Evolutionary conservation across 208 protist genomes (phyloP), one percentile per base, ranked within the genome.

Genomic region (Pavlovales sp.): DNA sequence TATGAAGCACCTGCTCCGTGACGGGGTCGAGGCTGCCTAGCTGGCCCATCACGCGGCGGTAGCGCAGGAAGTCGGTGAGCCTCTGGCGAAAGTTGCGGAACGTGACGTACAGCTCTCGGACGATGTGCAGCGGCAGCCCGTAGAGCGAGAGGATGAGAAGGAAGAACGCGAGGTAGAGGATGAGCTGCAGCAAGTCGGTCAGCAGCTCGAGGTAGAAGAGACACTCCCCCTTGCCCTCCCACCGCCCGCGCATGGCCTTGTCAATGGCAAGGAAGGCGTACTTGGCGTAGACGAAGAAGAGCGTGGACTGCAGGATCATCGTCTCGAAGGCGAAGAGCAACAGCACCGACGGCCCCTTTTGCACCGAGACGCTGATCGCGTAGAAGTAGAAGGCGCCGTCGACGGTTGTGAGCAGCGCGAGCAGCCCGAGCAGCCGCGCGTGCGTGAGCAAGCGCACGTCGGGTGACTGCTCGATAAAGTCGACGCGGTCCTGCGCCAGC

Each of bases 401-500:
- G 84, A 84, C 32, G 5, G 76, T 41, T 8, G 32, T 22, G 46
- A 89, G 87, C 20, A 57, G 7, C 32, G 57, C 40, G 79, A 90
- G 86, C 42, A 91, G 87, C 10, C 18, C 10, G 34, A 91, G 85
- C 40, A 91, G 44, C 34, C 90, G 90, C n/a, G 57, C 40, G 67
- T 89, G 84, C 36, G 88, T 90, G 32, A 37, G 2, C 34, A 88
- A 40, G 8, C 39, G 82, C 75, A 82, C 78, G 40, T 34, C 20
- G 2, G 75, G 87, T 22, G 79, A 67, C 38, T 91, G 81, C 81
- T 88, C 85, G 28, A 93, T 90, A 87, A 85, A 93, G 32, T 92
- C 91, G 41, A 94, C 90, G 10, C 93, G 86, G 75, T 93, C 90
- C 34, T 90, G 83, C n/a, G 66, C 7, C 18, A 94, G 89, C 93